phyloP scores from a whole-genome alignment of 2,329 filamentous ascomycete genomes.

The Knufia petricola region DNA sequence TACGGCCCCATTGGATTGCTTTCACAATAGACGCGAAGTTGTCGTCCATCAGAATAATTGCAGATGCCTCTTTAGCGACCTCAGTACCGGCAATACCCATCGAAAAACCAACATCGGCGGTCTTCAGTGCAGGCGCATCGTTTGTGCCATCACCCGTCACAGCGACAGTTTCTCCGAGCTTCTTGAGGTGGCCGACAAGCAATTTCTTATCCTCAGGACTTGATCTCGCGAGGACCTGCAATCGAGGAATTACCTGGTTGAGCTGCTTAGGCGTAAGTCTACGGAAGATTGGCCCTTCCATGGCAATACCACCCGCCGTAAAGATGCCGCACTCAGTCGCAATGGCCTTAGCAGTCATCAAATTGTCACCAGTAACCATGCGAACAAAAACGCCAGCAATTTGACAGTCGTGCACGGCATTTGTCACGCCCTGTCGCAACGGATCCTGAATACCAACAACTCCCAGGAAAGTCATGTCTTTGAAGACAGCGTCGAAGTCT shows the following conservation, averaged over 20 bases:
- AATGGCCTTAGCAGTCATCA: slow-evolving; percentile 68
- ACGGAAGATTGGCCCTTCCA: slow-evolving; percentile 71
- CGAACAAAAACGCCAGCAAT: slow-evolving; percentile 68
- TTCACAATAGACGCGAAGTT: slow-evolving; percentile 82
- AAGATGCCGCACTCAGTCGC: slow-evolving; percentile 70
- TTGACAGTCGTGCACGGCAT: slow-evolving; percentile 64
- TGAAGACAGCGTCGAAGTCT: slow-evolving; percentile 58
- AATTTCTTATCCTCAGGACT: slow-evolving; percentile 70
- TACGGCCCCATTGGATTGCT: slow-evolving; percentile 69
- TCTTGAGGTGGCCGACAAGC: slow-evolving; percentile 61
- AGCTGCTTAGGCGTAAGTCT: slow-evolving; percentile 59
- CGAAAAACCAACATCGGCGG: slow-evolving; percentile 73
- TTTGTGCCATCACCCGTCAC: slow-evolving; percentile 80
- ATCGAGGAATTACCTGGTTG: slow-evolving; percentile 55
- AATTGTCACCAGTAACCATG: slow-evolving; percentile 81
- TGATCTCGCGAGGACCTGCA: slow-evolving; percentile 63
- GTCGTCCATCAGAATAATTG: slow-evolving; percentile 80
- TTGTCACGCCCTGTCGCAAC: slow-evolving; percentile 61
- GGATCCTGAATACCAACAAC: slow-evolving; percentile 77
- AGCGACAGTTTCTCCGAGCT: slow-evolving; percentile 65
- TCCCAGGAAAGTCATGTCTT: slow-evolving; percentile 57
- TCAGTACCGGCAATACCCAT: slow-evolving; percentile 80
- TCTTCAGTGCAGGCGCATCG: slow-evolving; percentile 72
- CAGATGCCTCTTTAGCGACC: slow-evolving; percentile 75
- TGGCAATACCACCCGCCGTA: slow-evolving; percentile 56